Evolutionary conservation across 2,329 filamentous ascomycete species (phyloP), one percentile per base, ranked within the genome.

Genomic region (Cucurbitaria berberidis): DNA sequence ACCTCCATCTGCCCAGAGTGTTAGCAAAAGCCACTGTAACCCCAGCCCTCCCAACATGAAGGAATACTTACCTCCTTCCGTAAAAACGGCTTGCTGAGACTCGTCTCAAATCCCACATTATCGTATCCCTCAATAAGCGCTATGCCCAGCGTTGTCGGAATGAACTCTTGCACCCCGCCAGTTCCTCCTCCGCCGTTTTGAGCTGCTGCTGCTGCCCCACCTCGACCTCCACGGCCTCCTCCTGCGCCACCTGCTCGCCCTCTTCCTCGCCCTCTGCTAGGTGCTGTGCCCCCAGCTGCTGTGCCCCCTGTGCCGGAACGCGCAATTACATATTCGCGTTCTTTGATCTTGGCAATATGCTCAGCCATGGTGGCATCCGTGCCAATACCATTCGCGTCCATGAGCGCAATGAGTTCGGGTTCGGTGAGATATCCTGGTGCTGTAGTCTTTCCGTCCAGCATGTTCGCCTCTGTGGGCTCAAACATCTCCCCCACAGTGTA

Each of bases 341-440:
- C 86, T 74, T 98, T 92, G 66, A 99, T 96, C 76, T 93, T 99
- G 53, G 90, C 87, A 67, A 99, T 99, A 71, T 99, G 95, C 67
- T 99, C 95, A 0, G 95, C 95, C 95, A 99, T 99, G 1, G 95
- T 99, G 6, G 95, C 95, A 77, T 99, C 95, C 9, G 95, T 99
- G 11, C 95, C 95, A 60, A 99, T 99, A 2, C 95, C 95, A 71
- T 99, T 99, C 39, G 91, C 93, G 77, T 99, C 95, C 95, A 99
- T 99, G 10, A 99, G 83, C 3, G 89, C 89, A 70, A 99, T 96
- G 22, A 99, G 81, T 72, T 99, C 95, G 0, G 95, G 93, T 72
- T 99, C 95, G 0, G 95, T 98, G 26, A 99, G 82, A 71, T 96
- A 97, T 19, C 83, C 85, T 0, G 95, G 95, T 11, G 93, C 81